phyloP scores from a whole-genome alignment of 2,329 filamentous ascomycete species.

The Fusarium praegraminearum region DNA sequence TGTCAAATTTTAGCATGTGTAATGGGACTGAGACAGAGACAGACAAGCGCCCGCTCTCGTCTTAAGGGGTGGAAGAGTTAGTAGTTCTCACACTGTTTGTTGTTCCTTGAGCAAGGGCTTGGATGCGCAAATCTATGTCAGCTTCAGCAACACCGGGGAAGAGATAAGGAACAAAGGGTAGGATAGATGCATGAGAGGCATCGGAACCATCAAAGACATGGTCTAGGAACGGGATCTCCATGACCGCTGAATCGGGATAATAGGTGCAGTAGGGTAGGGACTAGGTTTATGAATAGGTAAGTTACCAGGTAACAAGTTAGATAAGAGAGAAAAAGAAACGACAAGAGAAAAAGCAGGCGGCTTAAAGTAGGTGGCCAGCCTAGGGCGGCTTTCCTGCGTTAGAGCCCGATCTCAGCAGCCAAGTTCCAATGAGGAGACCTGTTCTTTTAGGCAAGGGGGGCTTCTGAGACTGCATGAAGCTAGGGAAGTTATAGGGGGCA shows the following conservation, averaged over 20 bases:
- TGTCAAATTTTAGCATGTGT: slow-evolving; percentile 16
- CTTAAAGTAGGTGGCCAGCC: slow-evolving; percentile 5
- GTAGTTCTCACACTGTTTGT: slow-evolving; percentile 37
- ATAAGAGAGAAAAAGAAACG: background rate
- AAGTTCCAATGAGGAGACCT: slow-evolving; percentile 12
- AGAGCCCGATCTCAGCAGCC: background rate
- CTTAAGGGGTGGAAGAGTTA: too few species aligned
- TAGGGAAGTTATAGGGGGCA: slow-evolving; percentile 5
- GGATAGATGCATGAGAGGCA: slow-evolving; percentile 18
- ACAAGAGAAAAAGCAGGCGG: background rate
- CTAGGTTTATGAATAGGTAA: background rate
- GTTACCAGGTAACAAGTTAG: background rate
- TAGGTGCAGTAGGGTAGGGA: background rate
- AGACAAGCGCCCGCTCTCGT: background rate
- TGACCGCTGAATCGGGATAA: slow-evolving; percentile 2
- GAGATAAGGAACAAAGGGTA: slow-evolving; percentile 21
- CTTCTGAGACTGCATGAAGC: background rate
- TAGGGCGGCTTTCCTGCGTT: background rate
- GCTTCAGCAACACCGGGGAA: slow-evolving; percentile 16
- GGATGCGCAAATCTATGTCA: slow-evolving; percentile 12
- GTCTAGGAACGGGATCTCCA: slow-evolving; percentile 33
- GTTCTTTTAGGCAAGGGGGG: background rate
- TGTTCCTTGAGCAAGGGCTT: slow-evolving; percentile 35
- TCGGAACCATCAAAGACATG: slow-evolving; percentile 30
- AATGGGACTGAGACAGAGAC: background rate